Percentiles rank a stretch among this genome's conserved stretches.
Evolutionary conservation across 2,329 filamentous ascomycete species (phyloP).

Genomic region (Didymella pinodella): DNA sequence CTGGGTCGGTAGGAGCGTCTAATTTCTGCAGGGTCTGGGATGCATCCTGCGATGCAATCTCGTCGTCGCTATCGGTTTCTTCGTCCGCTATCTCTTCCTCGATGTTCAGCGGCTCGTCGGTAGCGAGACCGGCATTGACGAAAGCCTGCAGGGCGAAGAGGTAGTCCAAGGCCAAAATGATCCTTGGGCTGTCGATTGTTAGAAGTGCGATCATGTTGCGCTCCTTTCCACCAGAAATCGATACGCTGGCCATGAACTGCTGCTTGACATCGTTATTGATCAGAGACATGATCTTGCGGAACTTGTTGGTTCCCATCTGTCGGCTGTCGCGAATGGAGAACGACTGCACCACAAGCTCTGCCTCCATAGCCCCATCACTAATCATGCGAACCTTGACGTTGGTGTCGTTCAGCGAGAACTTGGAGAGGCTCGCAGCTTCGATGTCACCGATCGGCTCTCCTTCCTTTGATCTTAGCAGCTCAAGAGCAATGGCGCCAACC

Average conservation of each 20-base stretch:
- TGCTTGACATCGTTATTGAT: constrained; percentile 91
- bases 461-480: constrained; percentile 80
- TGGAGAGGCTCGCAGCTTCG: constrained; percentile 82
- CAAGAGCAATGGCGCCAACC: constrained; percentile 84
- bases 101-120: constrained; percentile 64
- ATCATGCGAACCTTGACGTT: constrained; percentile 92
- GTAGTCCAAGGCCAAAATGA: constrained; percentile 97
- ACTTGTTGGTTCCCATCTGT: constrained; percentile 90
- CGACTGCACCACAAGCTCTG: constrained; percentile 89
- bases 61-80: constrained; percentile 50
- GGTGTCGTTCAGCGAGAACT: constrained; percentile 93
- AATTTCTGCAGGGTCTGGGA: constrained; percentile 32
- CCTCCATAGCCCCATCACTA: constrained; percentile 88
- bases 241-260: constrained; percentile 97
- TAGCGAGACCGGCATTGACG: constrained; percentile 71
- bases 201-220: constrained; percentile 87
- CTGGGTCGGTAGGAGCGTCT: constrained; percentile 37
- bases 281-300: constrained; percentile 96
- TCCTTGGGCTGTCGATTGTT: constrained; percentile 90
- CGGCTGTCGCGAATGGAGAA: constrained; percentile 95
- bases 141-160: constrained; percentile 89
- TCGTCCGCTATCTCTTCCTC: constrained; percentile 67
- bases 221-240: constrained; percentile 85
- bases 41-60: constrained; percentile 47
- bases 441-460: constrained; percentile 80